Conservation (phyloP, 768 basidiomycete genomes). For the Tulasnella sp. region DNA sequence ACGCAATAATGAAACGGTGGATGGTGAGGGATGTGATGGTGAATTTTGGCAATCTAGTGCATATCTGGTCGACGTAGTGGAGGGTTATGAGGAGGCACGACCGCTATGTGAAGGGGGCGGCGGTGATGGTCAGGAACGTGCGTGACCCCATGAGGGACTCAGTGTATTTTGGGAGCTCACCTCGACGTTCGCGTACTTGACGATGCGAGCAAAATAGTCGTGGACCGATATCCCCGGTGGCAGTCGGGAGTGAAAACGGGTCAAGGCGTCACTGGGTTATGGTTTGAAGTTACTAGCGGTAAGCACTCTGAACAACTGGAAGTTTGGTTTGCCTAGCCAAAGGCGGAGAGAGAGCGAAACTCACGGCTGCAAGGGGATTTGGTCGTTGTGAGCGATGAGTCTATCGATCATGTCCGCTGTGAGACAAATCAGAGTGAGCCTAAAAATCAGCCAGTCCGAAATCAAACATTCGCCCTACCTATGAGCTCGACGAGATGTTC, state of each 20-base stretch:
- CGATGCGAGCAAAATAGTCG: slow-evolving; percentile 90
- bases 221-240: slow-evolving; percentile 78
- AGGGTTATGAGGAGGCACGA: slow-evolving; percentile 70
- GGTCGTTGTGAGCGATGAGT: slow-evolving; percentile 91
- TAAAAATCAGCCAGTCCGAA: slow-evolving; percentile 13
- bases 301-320: slow-evolving; percentile 19
- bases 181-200: slow-evolving; percentile 92
- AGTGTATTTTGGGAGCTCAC: slow-evolving; percentile 31
- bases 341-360: slow-evolving; percentile 21
- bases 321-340: neutral
- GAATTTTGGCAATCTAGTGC: slow-evolving; percentile 74
- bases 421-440: slow-evolving; percentile 16
- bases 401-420: slow-evolving; percentile 93
- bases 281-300: slow-evolving; percentile 15
- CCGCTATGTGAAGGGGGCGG: slow-evolving; percentile 35
- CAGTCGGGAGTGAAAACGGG: slow-evolving; percentile 92
- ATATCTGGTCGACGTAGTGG: slow-evolving; percentile 91
- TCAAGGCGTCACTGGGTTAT: slow-evolving; percentile 62
- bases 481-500: slow-evolving; percentile 82
- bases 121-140: neutral
- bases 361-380: slow-evolving; percentile 79
- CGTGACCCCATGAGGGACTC: neutral
- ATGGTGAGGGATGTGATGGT: slow-evolving; percentile 92
- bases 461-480: slow-evolving; percentile 38
- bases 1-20: slow-evolving; percentile 93